Percentiles rank a stretch among this genome's conserved stretches.
Evolutionary conservation across 2,329 filamentous ascomycete species (phyloP).

Genomic region (Phialophora chinensis): DNA sequence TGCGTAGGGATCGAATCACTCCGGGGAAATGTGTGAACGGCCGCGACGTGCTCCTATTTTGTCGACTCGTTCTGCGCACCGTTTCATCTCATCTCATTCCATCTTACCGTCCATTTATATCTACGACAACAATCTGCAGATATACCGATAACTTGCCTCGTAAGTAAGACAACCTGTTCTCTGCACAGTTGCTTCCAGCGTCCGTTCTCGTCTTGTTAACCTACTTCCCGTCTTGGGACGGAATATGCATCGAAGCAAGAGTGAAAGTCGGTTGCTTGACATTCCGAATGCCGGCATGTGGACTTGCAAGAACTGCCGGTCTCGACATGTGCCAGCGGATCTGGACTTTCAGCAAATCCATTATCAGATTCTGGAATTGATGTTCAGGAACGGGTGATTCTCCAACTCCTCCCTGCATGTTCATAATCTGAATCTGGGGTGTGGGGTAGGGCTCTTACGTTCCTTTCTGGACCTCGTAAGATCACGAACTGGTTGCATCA

Average conservation of each 20-base stretch:
- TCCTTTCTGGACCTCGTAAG: background rate
- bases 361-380: conserved; percentile 27
- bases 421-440: background rate
- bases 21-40: background rate
- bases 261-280: background rate
- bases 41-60: background rate
- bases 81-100: background rate
- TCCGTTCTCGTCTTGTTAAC: background rate
- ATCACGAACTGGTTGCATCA: background rate
- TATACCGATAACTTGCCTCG: background rate
- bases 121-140: background rate
- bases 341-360: conserved; percentile 17
- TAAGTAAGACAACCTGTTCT: background rate
- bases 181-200: background rate
- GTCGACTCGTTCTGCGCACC: background rate
- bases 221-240: background rate
- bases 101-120: background rate
- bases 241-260: background rate
- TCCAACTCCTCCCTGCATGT: conserved; percentile 1
- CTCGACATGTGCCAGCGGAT: background rate
- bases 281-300: conserved; percentile 1
- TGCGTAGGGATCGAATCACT: background rate
- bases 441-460: background rate
- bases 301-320: conserved; percentile 11
- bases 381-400: background rate